Base-by-base conservation (phyloP, 495 filamentous ascomycete genomes). In the Aspergillus haitiensis region DNA sequence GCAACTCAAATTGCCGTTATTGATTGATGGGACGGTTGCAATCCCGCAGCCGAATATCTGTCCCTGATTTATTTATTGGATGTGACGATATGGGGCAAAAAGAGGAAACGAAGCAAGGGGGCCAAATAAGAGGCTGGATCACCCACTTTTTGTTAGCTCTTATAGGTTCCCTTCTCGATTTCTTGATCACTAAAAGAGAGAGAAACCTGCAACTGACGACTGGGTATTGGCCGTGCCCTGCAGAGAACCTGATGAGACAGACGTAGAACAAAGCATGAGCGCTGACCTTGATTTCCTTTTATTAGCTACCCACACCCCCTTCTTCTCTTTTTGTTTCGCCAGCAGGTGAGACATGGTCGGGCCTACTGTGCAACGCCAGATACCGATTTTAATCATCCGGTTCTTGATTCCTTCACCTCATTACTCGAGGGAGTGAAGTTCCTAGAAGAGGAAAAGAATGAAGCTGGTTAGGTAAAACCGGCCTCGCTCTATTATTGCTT, bases 1-100 rank as follows among this genome's bases (percentile, higher is more conserved):
- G 67, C 59, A 69, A 69, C 67, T 61, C 54, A 63, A 65, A 53
- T 63, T 52, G 55, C 49, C n/a, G 55, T 59, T 60, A 63, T 68
- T 63, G 55, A 57, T 47, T 44, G 49, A 52, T 61, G 52, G 39
- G 55, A 62, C 48, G 52, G 58, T 54, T 52, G 60, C 56, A 51
- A 60, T 12, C 39, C 31, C 31, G 33, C 31, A 56, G 40, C 40
- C 10, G 48, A 31, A 15, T 33, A n/a, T 21, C 48, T 36, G 15
- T 36, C 37, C 44, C 27, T 35, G 34, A 42, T 44, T 45, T 34
- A 40, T 50, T 57, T 39, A 64, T 60, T 64, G 55, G 61, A 44
- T 27, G 49, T 33, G 15, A 10, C 13, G 50, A 54, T 39, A 61
- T 52, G 31, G 48, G 21, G 34, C 34, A 56, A 5, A 45, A 56